A percentile compares a stretch with the other conserved stretches of the same genome.
These are phyloP conservation scores for Psidium friedrichsthalianum DNA, from an alignment of 345 rosid species.

Conservation along the genomic window DNA sequence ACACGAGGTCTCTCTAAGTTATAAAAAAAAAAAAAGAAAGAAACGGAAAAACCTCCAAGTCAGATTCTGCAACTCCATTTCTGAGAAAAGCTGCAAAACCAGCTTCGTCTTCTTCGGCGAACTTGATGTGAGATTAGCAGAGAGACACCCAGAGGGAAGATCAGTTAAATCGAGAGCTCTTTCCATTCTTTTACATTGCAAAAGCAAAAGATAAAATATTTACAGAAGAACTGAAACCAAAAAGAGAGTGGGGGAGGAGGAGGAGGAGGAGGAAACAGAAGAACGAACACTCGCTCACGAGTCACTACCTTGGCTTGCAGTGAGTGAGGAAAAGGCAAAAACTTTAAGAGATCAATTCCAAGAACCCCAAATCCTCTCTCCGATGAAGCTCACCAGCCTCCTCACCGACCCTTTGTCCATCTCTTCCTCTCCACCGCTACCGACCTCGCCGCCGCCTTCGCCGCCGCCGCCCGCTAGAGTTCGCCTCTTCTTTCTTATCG, in stretches of 20 bases:
- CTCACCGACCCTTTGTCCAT: conserved; percentile 35
- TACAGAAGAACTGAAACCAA: not conserved
- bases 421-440: conserved; percentile 8
- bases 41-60: not conserved
- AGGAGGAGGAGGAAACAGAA: not conserved
- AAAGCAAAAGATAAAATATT: not conserved
- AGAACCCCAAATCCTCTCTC: conserved; percentile 66
- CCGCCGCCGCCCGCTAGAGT: not conserved
- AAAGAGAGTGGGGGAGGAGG: not conserved
- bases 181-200: not conserved
- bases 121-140: not conserved
- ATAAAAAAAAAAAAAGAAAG: too few relatives aligned
- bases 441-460: not conserved
- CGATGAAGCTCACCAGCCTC: conserved; percentile 48
- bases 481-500: not conserved
- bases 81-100: not conserved
- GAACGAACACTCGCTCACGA: not conserved
- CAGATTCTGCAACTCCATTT: not conserved
- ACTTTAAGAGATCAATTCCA: conserved; percentile 15
- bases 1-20: not conserved
- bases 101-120: not conserved
- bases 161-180: not conserved
- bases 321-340: not conserved
- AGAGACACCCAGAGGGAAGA: not conserved
- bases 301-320: not conserved